A percentile compares a stretch with the other conserved stretches of the same genome.
Evolutionary conservation across 352 stramenopile species (phyloP).

Genomic region (Phytopythium kandeliae): DNA sequence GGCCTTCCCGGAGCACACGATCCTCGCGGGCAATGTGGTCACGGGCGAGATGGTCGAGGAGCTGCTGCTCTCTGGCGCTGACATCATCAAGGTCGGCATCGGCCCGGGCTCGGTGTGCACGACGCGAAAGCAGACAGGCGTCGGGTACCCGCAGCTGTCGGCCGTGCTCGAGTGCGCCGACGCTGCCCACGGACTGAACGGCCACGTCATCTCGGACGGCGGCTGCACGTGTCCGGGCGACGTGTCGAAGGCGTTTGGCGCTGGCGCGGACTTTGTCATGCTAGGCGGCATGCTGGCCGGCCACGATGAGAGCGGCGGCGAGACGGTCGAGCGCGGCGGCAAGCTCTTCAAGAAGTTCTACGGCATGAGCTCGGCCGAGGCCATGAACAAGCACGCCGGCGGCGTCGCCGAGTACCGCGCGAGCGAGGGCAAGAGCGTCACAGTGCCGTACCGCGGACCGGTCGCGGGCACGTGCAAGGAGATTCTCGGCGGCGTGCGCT

Average conservation of each 20-base stretch:
- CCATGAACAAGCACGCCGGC: slow-evolving; percentile 91
- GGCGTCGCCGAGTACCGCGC: slow-evolving; percentile 90
- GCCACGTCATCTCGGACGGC: slow-evolving; percentile 87
- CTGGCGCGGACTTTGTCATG: slow-evolving; percentile 92
- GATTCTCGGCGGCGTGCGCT: slow-evolving; percentile 90
- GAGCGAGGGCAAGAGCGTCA: slow-evolving; percentile 90
- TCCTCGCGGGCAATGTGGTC: slow-evolving; percentile 92
- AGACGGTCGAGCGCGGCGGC: slow-evolving; percentile 67
- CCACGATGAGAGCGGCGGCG: slow-evolving; percentile 87
- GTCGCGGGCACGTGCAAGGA: slow-evolving; percentile 81
- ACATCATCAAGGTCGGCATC: slow-evolving; percentile 94
- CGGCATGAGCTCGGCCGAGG: slow-evolving; percentile 89
- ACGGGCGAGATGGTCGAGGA: slow-evolving; percentile 92
- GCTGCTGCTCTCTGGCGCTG: slow-evolving; percentile 84
- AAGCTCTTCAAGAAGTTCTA: slow-evolving; percentile 90
- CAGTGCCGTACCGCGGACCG: slow-evolving; percentile 80
- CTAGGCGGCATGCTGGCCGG: slow-evolving; percentile 89
- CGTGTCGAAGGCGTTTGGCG: slow-evolving; percentile 89
- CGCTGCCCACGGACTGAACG: slow-evolving; percentile 84
- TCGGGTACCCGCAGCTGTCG: slow-evolving; percentile 89
- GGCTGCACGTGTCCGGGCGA: slow-evolving; percentile 88
- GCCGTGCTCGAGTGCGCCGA: slow-evolving; percentile 91
- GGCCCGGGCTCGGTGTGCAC: slow-evolving; percentile 90
- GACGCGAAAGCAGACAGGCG: slow-evolving; percentile 90
- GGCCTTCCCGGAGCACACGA: slow-evolving; percentile 67